Evolutionary conservation across 1,284 basidiomycete genomes (phyloP), one percentile per base, ranked within the genome.

Genomic region (Moesziomyces antarcticus): DNA sequence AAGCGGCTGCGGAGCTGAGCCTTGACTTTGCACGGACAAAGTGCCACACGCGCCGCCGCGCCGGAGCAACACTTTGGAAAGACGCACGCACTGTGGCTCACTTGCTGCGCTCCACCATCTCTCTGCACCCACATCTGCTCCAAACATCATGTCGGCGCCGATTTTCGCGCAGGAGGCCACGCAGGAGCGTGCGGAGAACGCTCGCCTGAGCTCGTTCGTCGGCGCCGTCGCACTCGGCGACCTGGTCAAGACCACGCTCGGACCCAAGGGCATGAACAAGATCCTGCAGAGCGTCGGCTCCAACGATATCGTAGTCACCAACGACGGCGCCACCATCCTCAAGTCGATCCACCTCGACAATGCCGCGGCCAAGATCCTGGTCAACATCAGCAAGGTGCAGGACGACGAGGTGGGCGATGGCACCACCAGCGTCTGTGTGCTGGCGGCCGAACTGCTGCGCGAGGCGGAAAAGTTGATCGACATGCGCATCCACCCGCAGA

Each of bases 331-430:
- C 3, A 99, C 97, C 47, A 99, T 99, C 81, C 89, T 99, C 73
- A 97, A 97, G 85, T 91, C 93, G 56, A 98, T 99, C 80, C 92
- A 94, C 78, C 90, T 99, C 73, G 97, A 99, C 86, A 99, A 99
- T 84, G 93, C 97, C 3, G 96, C 97, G 0, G 97, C 97, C 55
- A 99, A 99, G 88, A 98, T 99, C 84, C 89, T 99, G 55, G 97
- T 99, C 82, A 98, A 99, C 86, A 99, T 99, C 85, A 96, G 93
- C n/a, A 99, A 99, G 85, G 95, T 98, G 18, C 97, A 99, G 86
- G 97, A 99, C 82, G 97, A 99, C 84, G 97, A 99, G 86, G 91
- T 99, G 48, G 97, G 97, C 18, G 97, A 98, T 86, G 97, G 97
- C 27, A 99, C 95, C 24, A 99, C 95, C 11, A 91, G 89, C 53